Base-by-base conservation (phyloP, 1,139 yeast genomes). In the Starmera stellimalicola region DNA sequence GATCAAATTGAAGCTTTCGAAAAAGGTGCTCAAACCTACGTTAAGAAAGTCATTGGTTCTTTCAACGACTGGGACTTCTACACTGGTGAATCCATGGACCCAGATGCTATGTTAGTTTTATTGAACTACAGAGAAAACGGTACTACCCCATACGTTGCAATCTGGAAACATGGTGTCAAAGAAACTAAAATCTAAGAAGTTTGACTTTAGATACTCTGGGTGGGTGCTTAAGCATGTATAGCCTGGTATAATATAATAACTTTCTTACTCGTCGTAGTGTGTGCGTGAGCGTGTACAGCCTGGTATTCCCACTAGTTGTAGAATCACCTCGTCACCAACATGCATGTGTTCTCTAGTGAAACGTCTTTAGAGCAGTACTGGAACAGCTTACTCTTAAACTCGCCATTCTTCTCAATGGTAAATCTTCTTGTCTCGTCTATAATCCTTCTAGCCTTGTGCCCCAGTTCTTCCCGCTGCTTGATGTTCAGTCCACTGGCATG, bases 81-180 rank as follows among this genome's bases (percentile, higher is more conserved):
- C 87, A 91, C 95, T 52, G 98, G 98, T 74, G 97, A 91, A 74
- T 82, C 95, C 60, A 93, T 91, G 99, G 95, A 93, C 79, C 96
- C 97, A 64, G 97, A 91, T 66, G 96, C 82, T 57, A 91, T 91
- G 98, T 70, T 91, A 61, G 88, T 85, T 53, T 78, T 91, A 66
- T 82, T 91, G 70, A 91, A 91, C 94, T 91, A 91, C 87, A 94
- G 99, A 73, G 98, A 91, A 73, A 97, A 91, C 62, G 99, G 98
- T 73, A 72, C 78, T 56, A 93, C 99, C 51, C 98, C 98, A 60
- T 93, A 61, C 73, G 93, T 91, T 60, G 85, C 88, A 51, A 77
- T 87, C 80, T 91, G 97, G 97, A 93, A 88, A 75, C 97, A 91
- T 68, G 98, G 97, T 77, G 78, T 84, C 51, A 70, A 65, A 55